Evolutionary conservation across 345 rosid genomes (phyloP), one percentile per base, ranked within the genome.

Genomic region (Eucalyptus pauciflora): DNA sequence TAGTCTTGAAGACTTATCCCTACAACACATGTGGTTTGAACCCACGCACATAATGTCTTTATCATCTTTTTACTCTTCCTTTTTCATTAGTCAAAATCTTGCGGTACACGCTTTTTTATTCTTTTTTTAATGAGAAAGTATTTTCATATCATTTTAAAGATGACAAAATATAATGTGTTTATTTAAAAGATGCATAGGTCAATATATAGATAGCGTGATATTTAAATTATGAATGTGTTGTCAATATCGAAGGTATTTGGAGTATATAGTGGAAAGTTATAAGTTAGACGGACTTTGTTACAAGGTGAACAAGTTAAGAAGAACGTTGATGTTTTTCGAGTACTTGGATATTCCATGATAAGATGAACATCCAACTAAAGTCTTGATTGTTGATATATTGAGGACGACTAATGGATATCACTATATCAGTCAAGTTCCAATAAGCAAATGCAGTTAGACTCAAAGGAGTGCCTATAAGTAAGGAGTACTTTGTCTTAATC

Each of bases 161-260:
- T 64, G 9, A 29, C 8, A n/a, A 64, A 29, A 64, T n/a, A 64
- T n/a, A 64, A 64, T 1, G 4, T 52, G 7, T 52, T 18, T 52
- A 52, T 52, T 52, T 64, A 1, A n/a, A 64, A 64, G 76, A 64
- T n/a, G 76, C 18, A 64, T 3, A 7, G 14, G 37, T 4, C 18
- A 7, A 7, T 64, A 64, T 7, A 7, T n/a, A 64, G 3, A 62
- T 62, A 8, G 33, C 4, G 33, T 29, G 69, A 62, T 16, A 62
- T 27, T 52, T 18, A 62, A 62, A 62, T 62, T 7, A n/a, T 11
- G 41, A 64, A 64, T n/a, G 3, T 14, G 18, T 14, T 64, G 3
- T n/a, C 20, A n/a, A n/a, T 64, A 31, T 64, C 0, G 0, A n/a
- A 64, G 10, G 20, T 4, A n/a, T 64, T 16, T 2, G 0, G 8